Percentiles rank a stretch among this genome's conserved stretches.
Evolutionary conservation across 2,329 filamentous ascomycete species (phyloP).

Genomic region (Pyrenochaeta sp.): DNA sequence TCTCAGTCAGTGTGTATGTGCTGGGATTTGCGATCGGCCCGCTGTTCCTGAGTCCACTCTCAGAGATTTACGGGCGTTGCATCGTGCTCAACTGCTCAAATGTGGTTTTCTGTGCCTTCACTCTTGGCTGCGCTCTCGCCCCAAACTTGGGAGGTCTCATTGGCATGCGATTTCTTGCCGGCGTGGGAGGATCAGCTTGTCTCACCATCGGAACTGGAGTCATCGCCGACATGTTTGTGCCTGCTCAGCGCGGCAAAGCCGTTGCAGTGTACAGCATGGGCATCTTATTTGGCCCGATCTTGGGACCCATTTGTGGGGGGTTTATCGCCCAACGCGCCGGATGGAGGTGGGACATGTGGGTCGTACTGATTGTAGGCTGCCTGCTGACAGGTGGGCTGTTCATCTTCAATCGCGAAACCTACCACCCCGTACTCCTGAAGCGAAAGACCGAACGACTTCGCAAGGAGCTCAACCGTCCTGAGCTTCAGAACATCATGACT

Average conservation of each 20-base stretch:
- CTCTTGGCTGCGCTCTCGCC: slow-evolving; percentile 53
- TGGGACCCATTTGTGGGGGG: slow-evolving; percentile 46
- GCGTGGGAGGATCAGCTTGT: slow-evolving; percentile 38
- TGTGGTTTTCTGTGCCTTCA: slow-evolving; percentile 61
- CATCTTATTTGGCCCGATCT: slow-evolving; percentile 43
- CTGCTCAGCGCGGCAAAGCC: slow-evolving; percentile 43
- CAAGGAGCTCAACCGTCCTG: slow-evolving; percentile 55
- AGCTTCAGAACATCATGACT: slow-evolving; percentile 56
- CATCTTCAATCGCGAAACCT: slow-evolving; percentile 57
- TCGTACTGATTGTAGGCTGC: slow-evolving; percentile 37
- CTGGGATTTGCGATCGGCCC: slow-evolving; percentile 46
- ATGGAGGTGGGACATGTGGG: slow-evolving; percentile 50
- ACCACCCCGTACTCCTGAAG: slow-evolving; percentile 56
- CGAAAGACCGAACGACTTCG: slow-evolving; percentile 66
- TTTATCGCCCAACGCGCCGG: slow-evolving; percentile 46
- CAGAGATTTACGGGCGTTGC: slow-evolving; percentile 46
- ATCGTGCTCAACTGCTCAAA: slow-evolving; percentile 50
- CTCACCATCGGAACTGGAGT: slow-evolving; percentile 48
- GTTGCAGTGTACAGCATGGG: slow-evolving; percentile 43
- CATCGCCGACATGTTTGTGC: slow-evolving; percentile 45
- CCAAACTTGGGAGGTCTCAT: slow-evolving; percentile 46
- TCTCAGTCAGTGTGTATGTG: slow-evolving; percentile 47
- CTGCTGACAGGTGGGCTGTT: slow-evolving; percentile 41
- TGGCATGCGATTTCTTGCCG: slow-evolving; percentile 27
- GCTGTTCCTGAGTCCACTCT: slow-evolving; percentile 44